phyloP scores from a whole-genome alignment of 768 basidiomycete genomes.

The Porpolomopsis calyptriformis region DNA sequence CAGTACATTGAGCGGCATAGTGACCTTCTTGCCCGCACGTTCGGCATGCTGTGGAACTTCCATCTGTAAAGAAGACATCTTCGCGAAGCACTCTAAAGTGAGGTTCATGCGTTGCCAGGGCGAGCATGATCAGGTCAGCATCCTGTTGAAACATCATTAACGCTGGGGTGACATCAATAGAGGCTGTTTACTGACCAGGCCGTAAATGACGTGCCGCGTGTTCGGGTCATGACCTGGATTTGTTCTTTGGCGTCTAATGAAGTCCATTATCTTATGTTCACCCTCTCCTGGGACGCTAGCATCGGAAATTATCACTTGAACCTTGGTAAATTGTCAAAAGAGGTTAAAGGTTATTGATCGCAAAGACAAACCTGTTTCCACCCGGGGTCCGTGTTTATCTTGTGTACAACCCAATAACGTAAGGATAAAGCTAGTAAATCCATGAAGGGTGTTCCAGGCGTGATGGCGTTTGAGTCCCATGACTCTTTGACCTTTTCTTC shows the following conservation, averaged over 20 bases:
- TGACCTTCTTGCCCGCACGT: slow-evolving; percentile 94
- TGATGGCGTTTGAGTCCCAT: slow-evolving; percentile 99
- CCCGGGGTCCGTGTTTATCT: slow-evolving; percentile 89
- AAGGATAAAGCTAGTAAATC: slow-evolving; percentile 76
- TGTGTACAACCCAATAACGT: slow-evolving; percentile 93
- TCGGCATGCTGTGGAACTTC: slow-evolving; percentile 70
- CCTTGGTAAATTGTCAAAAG: slow-evolving; percentile 29
- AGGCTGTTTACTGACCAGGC: slow-evolving; percentile 51
- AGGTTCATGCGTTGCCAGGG: slow-evolving; percentile 97
- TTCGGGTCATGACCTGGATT: slow-evolving; percentile 91
- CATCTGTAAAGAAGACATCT: slow-evolving; percentile 86
- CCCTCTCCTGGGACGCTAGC: slow-evolving; percentile 97
- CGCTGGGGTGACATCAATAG: not conserved
- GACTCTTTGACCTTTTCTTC: slow-evolving; percentile 74
- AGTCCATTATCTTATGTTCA: slow-evolving; percentile 99
- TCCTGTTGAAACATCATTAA: slow-evolving; percentile 44
- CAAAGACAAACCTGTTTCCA: slow-evolving; percentile 72
- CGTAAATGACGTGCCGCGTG: slow-evolving; percentile 94
- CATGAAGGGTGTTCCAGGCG: slow-evolving; percentile 99
- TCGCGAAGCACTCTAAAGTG: slow-evolving; percentile 94
- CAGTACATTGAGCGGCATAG: slow-evolving; percentile 90
- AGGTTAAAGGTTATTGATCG: not conserved
- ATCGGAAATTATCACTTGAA: slow-evolving; percentile 95
- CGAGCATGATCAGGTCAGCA: slow-evolving; percentile 98
- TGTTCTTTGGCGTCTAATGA: slow-evolving; percentile 78